phyloP scores from a whole-genome alignment of 129 eudicot species.

The Dittrichia graveolens region DNA sequence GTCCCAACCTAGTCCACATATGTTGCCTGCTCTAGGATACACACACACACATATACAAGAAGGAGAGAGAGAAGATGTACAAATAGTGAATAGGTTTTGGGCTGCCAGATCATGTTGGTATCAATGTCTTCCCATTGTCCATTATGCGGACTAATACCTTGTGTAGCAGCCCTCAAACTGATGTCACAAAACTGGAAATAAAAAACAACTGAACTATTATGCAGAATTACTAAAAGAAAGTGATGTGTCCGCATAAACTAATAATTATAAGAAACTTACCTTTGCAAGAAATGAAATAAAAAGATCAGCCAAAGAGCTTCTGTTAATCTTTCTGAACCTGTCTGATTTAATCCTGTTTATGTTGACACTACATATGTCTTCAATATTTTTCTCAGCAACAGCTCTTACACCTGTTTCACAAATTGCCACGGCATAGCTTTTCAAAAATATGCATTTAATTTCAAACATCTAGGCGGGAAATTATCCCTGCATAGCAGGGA shows the following conservation, averaged over 20 bases:
- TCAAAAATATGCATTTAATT: neutral
- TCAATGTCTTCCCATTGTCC: conserved; percentile 76
- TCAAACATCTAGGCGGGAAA: too few relatives aligned
- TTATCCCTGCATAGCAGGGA: too few relatives aligned
- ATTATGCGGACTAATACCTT: conserved; percentile 66
- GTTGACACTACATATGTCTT: conserved; percentile 51
- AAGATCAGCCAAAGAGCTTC: conserved; percentile 71
- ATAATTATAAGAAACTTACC: conserved; percentile 37
- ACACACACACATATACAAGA: conserved; percentile 7
- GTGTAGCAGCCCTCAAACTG: conserved; percentile 58
- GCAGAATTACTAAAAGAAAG: neutral
- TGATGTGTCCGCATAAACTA: neutral
- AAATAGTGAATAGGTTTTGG: conserved; percentile 76
- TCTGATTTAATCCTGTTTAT: conserved; percentile 54
- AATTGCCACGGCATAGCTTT: neutral
- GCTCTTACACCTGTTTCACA: conserved; percentile 72
- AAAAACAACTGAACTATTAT: conserved; percentile 4
- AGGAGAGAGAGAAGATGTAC: conserved; percentile 51
- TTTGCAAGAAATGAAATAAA: conserved; percentile 75
- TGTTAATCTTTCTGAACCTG: conserved; percentile 53
- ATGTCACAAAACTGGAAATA: conserved; percentile 62
- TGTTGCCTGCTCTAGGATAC: too few relatives aligned
- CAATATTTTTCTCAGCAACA: conserved; percentile 69
- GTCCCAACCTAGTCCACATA: neutral
- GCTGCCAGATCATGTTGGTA: conserved; percentile 81